Percentiles rank a stretch among this genome's conserved stretches.
These are phyloP conservation scores for Gossypioides kirkii DNA, from an alignment of 345 rosid genomes.

Conservation along the genomic window DNA sequence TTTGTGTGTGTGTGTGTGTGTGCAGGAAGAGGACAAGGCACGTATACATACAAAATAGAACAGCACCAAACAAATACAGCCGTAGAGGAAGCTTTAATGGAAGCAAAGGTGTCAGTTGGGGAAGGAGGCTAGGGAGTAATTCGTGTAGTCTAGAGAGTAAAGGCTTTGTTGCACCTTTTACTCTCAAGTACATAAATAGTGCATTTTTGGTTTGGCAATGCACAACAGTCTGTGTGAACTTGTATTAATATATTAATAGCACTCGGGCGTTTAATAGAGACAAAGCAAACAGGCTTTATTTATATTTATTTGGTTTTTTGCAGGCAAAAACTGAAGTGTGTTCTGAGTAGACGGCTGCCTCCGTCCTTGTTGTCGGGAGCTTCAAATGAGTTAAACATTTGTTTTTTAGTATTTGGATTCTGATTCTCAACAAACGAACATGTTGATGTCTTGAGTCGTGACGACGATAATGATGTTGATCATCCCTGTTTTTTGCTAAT, in stretches of 20 bases:
- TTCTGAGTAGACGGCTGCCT: conserved; percentile 19
- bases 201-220: background rate
- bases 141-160: conserved; percentile 12
- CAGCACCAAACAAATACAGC: background rate
- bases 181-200: background rate
- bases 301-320: background rate
- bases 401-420: background rate
- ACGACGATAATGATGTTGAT: background rate
- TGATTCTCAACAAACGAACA: background rate
- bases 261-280: background rate
- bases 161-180: background rate
- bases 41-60: no score
- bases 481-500: background rate
- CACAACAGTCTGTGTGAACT: background rate
- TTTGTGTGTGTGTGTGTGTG: background rate
- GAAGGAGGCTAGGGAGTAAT: background rate
- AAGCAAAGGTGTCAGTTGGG: conserved; percentile 5
- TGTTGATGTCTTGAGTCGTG: background rate
- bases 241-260: background rate
- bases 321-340: conserved; percentile 15
- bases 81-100: background rate
- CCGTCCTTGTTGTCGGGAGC: conserved; percentile 27
- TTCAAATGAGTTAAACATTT: background rate
- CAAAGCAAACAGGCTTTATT: conserved; percentile 4
- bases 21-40: no score